Conservation (phyloP, 306 rosid species). For the Lathyrus oleraceus region DNA sequence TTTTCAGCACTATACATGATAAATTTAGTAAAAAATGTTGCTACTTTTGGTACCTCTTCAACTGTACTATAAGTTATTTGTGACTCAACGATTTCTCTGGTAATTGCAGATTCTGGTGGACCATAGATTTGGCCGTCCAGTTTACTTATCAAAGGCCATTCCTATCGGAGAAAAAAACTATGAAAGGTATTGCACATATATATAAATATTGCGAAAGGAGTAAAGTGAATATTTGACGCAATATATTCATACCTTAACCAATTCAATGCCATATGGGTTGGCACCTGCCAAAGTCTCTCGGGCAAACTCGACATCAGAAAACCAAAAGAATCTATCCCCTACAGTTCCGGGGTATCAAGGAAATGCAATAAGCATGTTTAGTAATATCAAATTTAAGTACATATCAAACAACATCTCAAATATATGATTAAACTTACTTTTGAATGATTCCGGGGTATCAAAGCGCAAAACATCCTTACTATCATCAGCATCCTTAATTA, state of each 20-base stretch:
- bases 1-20: not conserved
- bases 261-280: slow-evolving; percentile 48
- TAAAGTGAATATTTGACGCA: not conserved
- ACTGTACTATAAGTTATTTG: slow-evolving; percentile 39
- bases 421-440: slow-evolving; percentile 37
- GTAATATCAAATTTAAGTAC: not conserved
- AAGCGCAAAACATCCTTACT: slow-evolving; percentile 43
- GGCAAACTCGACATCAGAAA: slow-evolving; percentile 71
- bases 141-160: slow-evolving; percentile 54
- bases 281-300: slow-evolving; percentile 59
- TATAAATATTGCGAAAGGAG: not conserved
- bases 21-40: not conserved
- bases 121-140: slow-evolving; percentile 49
- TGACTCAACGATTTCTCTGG: slow-evolving; percentile 41
- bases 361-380: not conserved
- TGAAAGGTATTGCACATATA: not conserved
- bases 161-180: slow-evolving; percentile 20
- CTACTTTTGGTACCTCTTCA: slow-evolving; percentile 38
- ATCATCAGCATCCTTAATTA: slow-evolving; percentile 35
- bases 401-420: not conserved
- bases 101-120: slow-evolving; percentile 53
- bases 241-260: slow-evolving; percentile 38
- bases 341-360: not conserved
- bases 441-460: slow-evolving; percentile 47
- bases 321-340: slow-evolving; percentile 88